Conservation (phyloP, 768 basidiomycete genomes). For the Crepidotus variabilis region DNA sequence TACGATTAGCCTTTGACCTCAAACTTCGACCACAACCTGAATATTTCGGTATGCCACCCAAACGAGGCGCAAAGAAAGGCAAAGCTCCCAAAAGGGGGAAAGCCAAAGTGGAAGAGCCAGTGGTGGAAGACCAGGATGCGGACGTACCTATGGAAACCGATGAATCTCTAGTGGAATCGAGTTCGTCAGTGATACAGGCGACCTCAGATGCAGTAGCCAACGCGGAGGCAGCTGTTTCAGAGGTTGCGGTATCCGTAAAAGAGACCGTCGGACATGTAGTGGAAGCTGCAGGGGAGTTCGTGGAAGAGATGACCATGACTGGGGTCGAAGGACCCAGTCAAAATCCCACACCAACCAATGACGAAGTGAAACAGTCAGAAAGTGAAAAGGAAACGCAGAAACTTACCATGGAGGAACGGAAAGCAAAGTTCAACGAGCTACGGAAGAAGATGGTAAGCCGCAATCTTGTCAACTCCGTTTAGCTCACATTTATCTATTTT, state of each 20-base stretch:
- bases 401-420: constrained; percentile 66
- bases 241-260: constrained; percentile 14
- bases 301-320: constrained; percentile 25
- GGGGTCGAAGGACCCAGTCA: constrained; percentile 17
- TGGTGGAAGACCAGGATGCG: not conserved
- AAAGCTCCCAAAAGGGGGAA: not conserved
- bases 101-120: not conserved
- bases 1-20: too few species aligned
- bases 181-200: constrained; percentile 12
- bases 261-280: constrained; percentile 20
- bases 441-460: constrained; percentile 71
- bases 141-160: constrained; percentile 18
- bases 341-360: constrained; percentile 11
- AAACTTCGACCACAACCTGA: too few species aligned
- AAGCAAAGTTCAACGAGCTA: constrained; percentile 72
- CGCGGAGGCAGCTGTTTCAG: constrained; percentile 12
- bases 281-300: constrained; percentile 24
- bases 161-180: constrained; percentile 16
- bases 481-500: constrained; percentile 4
- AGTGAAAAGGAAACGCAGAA: constrained; percentile 17
- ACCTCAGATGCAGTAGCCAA: constrained; percentile 7
- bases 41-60: not conserved
- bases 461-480: not conserved
- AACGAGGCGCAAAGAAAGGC: constrained; percentile 3
- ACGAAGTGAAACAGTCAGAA: constrained; percentile 20